Conservation (phyloP, 2,329 filamentous ascomycete species). For the Lecanicillium sp. region DNA sequence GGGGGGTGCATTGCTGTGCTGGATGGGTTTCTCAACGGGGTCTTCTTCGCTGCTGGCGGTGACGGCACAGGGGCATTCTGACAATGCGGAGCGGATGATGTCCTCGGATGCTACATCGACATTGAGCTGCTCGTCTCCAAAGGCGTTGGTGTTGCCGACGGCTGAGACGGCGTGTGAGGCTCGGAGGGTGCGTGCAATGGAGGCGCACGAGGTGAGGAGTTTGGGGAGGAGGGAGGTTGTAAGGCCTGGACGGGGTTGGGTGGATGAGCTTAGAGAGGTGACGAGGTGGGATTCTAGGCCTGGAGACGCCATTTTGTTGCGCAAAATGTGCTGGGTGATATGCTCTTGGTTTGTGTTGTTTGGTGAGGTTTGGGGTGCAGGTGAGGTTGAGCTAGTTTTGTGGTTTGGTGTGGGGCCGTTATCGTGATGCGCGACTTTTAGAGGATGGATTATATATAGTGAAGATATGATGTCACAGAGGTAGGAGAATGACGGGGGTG, state of each 20-base stretch:
- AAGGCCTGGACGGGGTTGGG: slow-evolving; percentile 22
- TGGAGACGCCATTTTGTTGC: slow-evolving; percentile 1
- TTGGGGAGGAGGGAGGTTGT: slow-evolving; percentile 37
- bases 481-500: too few relatives aligned
- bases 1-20: slow-evolving; percentile 6
- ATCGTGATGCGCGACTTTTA: too few relatives aligned
- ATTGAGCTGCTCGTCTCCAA: slow-evolving; percentile 53
- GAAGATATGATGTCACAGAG: too few relatives aligned
- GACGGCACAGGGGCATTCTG: slow-evolving; percentile 32
- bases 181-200: slow-evolving; percentile 36
- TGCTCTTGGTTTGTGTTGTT: too few relatives aligned
- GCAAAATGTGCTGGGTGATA: too few relatives aligned
- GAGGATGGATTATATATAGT: too few relatives aligned
- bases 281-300: slow-evolving; percentile 11
- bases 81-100: slow-evolving; percentile 35
- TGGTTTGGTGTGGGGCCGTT: too few relatives aligned
- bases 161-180: slow-evolving; percentile 34
- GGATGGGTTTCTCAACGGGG: slow-evolving; percentile 36
- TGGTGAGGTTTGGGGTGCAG: too few relatives aligned
- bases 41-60: slow-evolving; percentile 55
- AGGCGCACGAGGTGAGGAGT: slow-evolving; percentile 35
- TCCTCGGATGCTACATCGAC: slow-evolving; percentile 46
- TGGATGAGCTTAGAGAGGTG: slow-evolving; percentile 14
- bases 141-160: slow-evolving; percentile 43
- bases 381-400: too few relatives aligned